Conservation (phyloP, 2,329 filamentous ascomycete genomes). For the Claviceps maximensis region DNA sequence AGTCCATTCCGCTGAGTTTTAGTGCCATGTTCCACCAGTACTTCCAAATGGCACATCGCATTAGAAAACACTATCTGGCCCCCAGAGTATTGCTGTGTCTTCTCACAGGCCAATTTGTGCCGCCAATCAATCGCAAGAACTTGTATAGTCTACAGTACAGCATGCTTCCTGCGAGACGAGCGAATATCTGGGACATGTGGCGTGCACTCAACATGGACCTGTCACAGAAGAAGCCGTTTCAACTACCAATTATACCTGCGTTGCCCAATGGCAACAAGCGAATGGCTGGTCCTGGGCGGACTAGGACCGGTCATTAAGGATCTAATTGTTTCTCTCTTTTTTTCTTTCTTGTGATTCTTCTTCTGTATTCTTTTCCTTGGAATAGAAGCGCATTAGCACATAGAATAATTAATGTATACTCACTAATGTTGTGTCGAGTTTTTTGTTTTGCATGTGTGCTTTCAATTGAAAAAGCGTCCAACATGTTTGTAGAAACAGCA, state of each 20-base stretch:
- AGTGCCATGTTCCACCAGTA: constrained; percentile 96
- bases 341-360: not conserved
- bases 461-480: not conserved
- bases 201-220: constrained; percentile 44
- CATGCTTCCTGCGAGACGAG: constrained; percentile 77
- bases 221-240: constrained; percentile 30
- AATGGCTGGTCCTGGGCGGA: constrained; percentile 16
- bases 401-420: not conserved
- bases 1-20: constrained; percentile 82
- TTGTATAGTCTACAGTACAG: constrained; percentile 95
- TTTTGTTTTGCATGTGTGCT: not conserved
- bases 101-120: constrained; percentile 81
- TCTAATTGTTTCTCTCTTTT: not conserved
- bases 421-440: not conserved
- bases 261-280: constrained; percentile 20
- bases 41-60: constrained; percentile 82
- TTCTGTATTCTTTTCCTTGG: not conserved
- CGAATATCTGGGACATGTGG: constrained; percentile 81
- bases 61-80: constrained; percentile 90
- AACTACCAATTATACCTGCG: constrained; percentile 20
- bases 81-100: constrained; percentile 79
- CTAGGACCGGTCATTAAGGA: constrained; percentile 10
- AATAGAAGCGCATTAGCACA: not conserved
- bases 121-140: constrained; percentile 86
- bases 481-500: not conserved